These are phyloP conservation scores for Phanerodontia chrysosporium DNA, from an alignment of 768 basidiomycete species.

Conservation along the genomic window DNA sequence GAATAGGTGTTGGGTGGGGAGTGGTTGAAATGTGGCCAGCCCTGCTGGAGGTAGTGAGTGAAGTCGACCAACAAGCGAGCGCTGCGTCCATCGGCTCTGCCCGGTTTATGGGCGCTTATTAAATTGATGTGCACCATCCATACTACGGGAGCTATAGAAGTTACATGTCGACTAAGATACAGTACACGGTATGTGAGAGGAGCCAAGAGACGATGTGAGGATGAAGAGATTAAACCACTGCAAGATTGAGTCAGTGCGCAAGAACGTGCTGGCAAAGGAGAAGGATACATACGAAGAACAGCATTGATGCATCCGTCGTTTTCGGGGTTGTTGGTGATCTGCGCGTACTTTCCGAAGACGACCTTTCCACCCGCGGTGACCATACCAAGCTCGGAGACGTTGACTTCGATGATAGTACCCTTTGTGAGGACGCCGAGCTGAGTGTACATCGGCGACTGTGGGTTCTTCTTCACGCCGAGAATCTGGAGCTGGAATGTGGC, in stretches of 20 bases:
- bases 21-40: neutral
- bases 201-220: neutral
- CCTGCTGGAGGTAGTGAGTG: neutral
- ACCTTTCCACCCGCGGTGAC: conserved; percentile 97
- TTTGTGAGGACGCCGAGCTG: conserved; percentile 97
- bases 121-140: neutral
- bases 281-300: conserved; percentile 66
- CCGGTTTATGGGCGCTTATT: neutral
- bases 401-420: conserved; percentile 97
- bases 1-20: neutral
- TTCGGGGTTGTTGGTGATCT: conserved; percentile 92
- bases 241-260: neutral
- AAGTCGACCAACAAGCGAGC: no score
- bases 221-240: conserved; percentile 7
- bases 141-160: neutral
- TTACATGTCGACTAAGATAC: conserved; percentile 1
- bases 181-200: neutral
- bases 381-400: conserved; percentile 97
- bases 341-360: conserved; percentile 90
- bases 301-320: conserved; percentile 97
- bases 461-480: conserved; percentile 98
- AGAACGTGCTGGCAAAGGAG: neutral
- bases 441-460: conserved; percentile 97
- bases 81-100: no score
- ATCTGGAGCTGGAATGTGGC: conserved; percentile 99